These are phyloP conservation scores for Aurantiochytrium sp. DNA, from an alignment of 108 stramenopile species.

Conservation along the genomic window DNA sequence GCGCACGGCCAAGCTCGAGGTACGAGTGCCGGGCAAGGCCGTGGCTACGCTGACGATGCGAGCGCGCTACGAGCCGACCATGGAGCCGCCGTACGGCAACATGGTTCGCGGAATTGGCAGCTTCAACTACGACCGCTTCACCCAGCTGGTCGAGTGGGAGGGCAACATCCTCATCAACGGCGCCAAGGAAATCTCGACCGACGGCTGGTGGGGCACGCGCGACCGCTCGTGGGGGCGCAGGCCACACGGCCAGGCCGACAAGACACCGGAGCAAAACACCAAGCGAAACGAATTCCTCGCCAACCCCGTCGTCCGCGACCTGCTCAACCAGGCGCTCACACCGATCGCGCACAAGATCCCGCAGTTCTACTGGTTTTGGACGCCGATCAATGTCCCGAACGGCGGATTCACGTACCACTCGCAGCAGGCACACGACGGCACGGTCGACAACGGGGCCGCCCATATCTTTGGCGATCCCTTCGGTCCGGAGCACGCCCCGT, in stretches of 20 bases:
- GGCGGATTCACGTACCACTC: not conserved
- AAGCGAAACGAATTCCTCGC: not conserved
- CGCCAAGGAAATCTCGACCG: not conserved
- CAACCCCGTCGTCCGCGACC: not conserved
- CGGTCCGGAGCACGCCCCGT: not conserved
- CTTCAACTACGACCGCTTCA: not conserved
- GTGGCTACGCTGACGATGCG: not conserved
- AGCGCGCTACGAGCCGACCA: conserved; percentile 1
- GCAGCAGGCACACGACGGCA: not conserved
- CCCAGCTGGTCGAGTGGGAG: not conserved
- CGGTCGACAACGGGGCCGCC: not conserved
- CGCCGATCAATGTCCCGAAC: not conserved
- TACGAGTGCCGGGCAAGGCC: not conserved
- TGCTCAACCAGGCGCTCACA: not conserved
- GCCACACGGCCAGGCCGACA: not conserved
- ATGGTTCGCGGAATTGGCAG: not conserved
- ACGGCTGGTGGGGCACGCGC: not conserved
- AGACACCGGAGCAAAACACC: not conserved
- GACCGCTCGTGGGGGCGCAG: not conserved
- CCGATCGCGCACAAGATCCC: not conserved
- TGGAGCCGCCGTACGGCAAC: conserved; percentile 1
- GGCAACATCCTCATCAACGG: not conserved
- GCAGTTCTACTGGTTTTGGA: conserved; percentile 24
- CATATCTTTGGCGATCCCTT: conserved; percentile 7
- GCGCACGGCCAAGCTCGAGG: not conserved